Percentiles rank a stretch among this genome's conserved stretches.
Evolutionary conservation across 768 basidiomycete species (phyloP).

Genomic region (Pulveroboletus ravenelii): DNA sequence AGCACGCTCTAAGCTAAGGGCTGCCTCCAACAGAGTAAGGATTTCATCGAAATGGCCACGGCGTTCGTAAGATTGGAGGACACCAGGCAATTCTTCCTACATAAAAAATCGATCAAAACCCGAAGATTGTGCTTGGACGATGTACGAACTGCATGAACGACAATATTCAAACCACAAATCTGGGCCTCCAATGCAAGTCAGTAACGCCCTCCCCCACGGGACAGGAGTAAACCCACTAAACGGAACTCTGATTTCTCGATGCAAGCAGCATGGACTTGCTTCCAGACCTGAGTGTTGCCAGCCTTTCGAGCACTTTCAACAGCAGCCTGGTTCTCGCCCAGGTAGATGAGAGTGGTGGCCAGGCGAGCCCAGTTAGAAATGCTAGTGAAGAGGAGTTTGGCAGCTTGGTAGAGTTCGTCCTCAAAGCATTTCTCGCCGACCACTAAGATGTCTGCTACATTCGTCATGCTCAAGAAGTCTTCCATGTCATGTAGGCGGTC

Average conservation of each 20-base stretch:
- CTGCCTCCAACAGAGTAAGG: constrained; percentile 86
- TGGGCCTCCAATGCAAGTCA: constrained; percentile 56
- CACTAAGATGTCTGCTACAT: constrained; percentile 93
- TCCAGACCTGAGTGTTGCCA: constrained; percentile 99
- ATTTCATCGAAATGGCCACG: constrained; percentile 94
- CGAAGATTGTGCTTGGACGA: constrained; percentile 7
- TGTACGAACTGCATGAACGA: constrained; percentile 72
- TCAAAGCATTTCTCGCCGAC: constrained; percentile 99
- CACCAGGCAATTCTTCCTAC: constrained; percentile 70
- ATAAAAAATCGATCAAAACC: background rate
- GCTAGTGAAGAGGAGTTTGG: constrained; percentile 91
- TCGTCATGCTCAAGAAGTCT: constrained; percentile 97
- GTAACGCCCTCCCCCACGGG: background rate
- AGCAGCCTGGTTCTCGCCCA: constrained; percentile 96
- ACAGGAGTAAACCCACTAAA: constrained; percentile 44
- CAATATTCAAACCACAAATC: constrained; percentile 97
- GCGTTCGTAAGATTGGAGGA: constrained; percentile 83
- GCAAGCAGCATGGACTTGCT: constrained; percentile 98
- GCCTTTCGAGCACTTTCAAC: constrained; percentile 99
- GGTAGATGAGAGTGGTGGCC: constrained; percentile 96
- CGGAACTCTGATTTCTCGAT: constrained; percentile 98
- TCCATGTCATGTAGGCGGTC: constrained; percentile 99
- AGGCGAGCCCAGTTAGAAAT: constrained; percentile 99
- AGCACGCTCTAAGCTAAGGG: constrained; percentile 92
- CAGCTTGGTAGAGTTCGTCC: constrained; percentile 95